Evolutionary conservation across 305 asterid genomes (phyloP).

Genomic region (Coffea humblotiana): DNA sequence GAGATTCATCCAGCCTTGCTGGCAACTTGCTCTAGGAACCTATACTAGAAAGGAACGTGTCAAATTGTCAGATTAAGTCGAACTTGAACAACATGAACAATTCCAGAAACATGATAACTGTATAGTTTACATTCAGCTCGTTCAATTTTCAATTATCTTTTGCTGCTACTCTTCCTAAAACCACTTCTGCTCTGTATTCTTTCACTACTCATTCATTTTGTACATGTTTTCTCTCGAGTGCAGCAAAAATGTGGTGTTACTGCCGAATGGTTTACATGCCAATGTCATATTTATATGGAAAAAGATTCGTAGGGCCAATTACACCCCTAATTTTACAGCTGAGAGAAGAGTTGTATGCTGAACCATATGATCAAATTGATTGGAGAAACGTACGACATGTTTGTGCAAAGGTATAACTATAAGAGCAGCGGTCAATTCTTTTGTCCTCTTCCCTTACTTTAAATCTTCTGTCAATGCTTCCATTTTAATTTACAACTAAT

Average conservation of each 20-base stretch:
- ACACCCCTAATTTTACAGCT: conserved; percentile 67
- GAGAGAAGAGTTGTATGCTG: conserved; percentile 69
- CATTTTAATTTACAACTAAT: background rate
- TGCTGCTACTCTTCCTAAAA: background rate
- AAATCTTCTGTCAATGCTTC: background rate
- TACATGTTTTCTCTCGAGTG: conserved; percentile 16
- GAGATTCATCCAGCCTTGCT: background rate
- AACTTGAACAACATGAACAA: background rate
- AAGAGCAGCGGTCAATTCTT: background rate
- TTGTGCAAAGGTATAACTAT: conserved; percentile 65
- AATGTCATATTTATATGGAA: conserved; percentile 88
- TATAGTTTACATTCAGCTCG: background rate
- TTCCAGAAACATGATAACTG: background rate
- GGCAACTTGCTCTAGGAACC: background rate
- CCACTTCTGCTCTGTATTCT: background rate
- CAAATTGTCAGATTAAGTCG: background rate
- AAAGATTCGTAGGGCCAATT: conserved; percentile 78
- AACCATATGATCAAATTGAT: conserved; percentile 57
- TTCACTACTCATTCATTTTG: conserved; percentile 2
- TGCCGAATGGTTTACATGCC: conserved; percentile 93
- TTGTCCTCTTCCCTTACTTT: background rate
- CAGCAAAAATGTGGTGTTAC: conserved; percentile 93
- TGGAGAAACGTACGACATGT: conserved; percentile 73
- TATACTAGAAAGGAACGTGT: background rate
- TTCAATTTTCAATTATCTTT: background rate